phyloP scores from a whole-genome alignment of 1,284 basidiomycete genomes.

The Irpex lacteus region DNA sequence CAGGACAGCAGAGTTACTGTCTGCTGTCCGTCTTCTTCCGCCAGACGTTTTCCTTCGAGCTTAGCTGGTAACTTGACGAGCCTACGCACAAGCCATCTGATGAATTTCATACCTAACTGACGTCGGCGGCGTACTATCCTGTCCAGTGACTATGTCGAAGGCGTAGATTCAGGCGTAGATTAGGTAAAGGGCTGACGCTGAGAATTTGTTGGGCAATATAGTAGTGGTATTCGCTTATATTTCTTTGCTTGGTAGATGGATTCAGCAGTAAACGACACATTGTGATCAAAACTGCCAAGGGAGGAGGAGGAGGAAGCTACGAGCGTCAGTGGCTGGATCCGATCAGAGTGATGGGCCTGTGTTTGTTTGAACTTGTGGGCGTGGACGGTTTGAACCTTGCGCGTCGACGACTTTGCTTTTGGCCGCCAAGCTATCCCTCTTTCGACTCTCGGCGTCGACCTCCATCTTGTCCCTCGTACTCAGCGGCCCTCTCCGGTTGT shows the following conservation, averaged over 20 bases:
- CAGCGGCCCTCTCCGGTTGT: background rate
- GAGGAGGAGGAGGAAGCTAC: background rate
- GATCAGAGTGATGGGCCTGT: background rate
- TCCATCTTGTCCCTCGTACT: background rate
- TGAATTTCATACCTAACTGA: background rate
- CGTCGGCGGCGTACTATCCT: background rate
- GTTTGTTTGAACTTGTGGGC: conserved; percentile 13
- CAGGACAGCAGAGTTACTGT: too few relatives aligned
- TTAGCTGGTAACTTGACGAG: background rate
- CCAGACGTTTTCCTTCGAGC: background rate
- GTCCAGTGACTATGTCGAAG: too few relatives aligned
- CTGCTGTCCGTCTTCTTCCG: background rate
- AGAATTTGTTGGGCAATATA: background rate
- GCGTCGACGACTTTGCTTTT: background rate
- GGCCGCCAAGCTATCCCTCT: background rate
- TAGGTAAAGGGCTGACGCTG: background rate
- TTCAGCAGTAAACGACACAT: background rate
- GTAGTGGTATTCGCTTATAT: background rate
- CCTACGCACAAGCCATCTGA: background rate
- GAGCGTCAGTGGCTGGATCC: background rate
- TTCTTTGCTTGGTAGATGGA: background rate
- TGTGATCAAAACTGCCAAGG: background rate
- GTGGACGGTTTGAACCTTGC: background rate
- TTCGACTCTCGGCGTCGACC: background rate
- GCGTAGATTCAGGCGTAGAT: background rate